These are phyloP conservation scores for Vaccinium corymbosum DNA, from an alignment of 148 eudicot genomes.

Conservation along the genomic window DNA sequence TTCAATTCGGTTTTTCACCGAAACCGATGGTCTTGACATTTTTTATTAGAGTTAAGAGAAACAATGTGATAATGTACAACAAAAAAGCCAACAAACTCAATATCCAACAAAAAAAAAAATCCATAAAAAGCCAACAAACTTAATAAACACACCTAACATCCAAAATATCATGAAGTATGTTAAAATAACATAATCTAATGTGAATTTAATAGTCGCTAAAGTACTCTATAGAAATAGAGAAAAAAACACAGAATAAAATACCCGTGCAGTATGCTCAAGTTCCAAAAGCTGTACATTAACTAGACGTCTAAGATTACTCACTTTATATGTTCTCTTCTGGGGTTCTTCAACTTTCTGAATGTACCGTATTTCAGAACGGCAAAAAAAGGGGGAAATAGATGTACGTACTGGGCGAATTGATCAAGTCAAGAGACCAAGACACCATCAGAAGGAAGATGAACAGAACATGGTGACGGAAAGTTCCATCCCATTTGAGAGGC, in stretches of 20 bases:
- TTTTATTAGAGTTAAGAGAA: too few relatives aligned
- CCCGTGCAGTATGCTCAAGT: neutral
- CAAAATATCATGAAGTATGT: too few relatives aligned
- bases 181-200: too few relatives aligned
- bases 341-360: neutral
- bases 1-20: too few relatives aligned
- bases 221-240: neutral
- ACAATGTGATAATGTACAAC: too few relatives aligned
- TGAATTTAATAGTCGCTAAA: neutral
- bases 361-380: neutral
- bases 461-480: neutral
- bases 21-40: too few relatives aligned
- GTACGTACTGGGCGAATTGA: neutral
- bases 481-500: neutral
- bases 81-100: too few relatives aligned
- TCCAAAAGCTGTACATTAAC: neutral
- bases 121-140: too few relatives aligned
- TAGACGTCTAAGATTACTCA: neutral
- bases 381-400: neutral
- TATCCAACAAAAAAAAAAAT: too few relatives aligned
- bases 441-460: constrained; percentile 6
- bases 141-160: too few relatives aligned
- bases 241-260: neutral
- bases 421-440: neutral
- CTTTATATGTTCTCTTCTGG: neutral